phyloP scores from a whole-genome alignment of 2,329 filamentous ascomycete genomes.

The Hirsutella minnesotensis region DNA sequence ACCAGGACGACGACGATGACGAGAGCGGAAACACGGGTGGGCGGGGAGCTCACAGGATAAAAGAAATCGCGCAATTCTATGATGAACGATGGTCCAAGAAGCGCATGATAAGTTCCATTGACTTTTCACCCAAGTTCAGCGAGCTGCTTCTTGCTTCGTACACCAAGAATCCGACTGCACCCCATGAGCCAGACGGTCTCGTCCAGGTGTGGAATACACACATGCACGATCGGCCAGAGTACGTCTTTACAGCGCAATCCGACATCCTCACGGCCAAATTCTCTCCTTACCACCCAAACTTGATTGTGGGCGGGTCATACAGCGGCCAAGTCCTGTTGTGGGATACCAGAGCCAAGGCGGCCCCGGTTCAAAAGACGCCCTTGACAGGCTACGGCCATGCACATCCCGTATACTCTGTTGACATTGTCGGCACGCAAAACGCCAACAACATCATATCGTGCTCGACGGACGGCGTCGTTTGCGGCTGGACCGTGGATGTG shows the following conservation, averaged over 20 bases:
- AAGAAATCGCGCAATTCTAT: constrained; percentile 86
- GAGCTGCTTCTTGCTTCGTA: constrained; percentile 90
- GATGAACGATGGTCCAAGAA: constrained; percentile 96
- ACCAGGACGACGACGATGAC: constrained; percentile 72
- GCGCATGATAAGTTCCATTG: constrained; percentile 88
- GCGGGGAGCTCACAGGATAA: constrained; percentile 62
- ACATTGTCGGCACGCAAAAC: constrained; percentile 95
- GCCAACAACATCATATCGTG: constrained; percentile 97
- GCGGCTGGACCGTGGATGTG: constrained; percentile 96
- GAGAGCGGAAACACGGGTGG: constrained; percentile 58
- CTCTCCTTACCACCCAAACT: constrained; percentile 94
- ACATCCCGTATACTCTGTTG: constrained; percentile 89
- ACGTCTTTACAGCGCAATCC: constrained; percentile 90
- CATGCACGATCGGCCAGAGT: constrained; percentile 87
- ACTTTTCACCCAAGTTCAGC: constrained; percentile 91
- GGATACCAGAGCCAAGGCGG: constrained; percentile 85
- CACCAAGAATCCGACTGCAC: constrained; percentile 92
- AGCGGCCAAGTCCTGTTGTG: constrained; percentile 92
- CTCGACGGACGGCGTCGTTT: constrained; percentile 92
- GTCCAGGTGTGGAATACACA: constrained; percentile 97
- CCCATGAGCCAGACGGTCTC: constrained; percentile 84
- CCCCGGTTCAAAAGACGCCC: constrained; percentile 90
- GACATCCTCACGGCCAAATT: constrained; percentile 94
- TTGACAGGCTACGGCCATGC: constrained; percentile 91
- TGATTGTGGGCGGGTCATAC: constrained; percentile 93